Evolutionary conservation across 208 protist species (phyloP).

Genomic region (Acanthamoeba triangularis): DNA sequence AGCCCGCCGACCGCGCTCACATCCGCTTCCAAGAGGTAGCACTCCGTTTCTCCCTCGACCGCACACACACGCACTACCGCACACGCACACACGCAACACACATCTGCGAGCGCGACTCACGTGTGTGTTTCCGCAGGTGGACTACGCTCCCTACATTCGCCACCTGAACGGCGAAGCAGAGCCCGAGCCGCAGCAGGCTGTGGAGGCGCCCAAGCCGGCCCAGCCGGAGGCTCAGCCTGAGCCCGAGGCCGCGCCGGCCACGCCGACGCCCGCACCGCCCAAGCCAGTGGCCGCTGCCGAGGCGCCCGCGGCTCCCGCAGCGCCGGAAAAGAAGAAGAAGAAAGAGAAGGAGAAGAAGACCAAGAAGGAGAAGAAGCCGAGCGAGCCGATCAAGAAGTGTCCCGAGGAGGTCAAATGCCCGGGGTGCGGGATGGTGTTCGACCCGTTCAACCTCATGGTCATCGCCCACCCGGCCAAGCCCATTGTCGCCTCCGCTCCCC

Average conservation of each 20-base stretch:
- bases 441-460: not conserved
- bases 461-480: constrained; percentile 16
- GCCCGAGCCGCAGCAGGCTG: too few relatives aligned
- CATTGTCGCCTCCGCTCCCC: not conserved
- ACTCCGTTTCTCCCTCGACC: too few relatives aligned
- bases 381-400: not conserved
- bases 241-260: not conserved
- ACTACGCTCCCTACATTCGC: constrained; percentile 9
- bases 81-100: too few relatives aligned
- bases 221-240: not conserved
- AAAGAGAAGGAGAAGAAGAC: too few relatives aligned
- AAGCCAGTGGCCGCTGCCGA: too few relatives aligned
- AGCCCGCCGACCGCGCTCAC: not conserved
- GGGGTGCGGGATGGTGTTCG: constrained; percentile 1
- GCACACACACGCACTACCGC: too few relatives aligned
- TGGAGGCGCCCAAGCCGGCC: not conserved
- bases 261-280: not conserved
- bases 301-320: not conserved
- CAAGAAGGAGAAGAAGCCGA: too few relatives aligned
- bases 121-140: not conserved
- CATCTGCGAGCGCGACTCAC: too few relatives aligned
- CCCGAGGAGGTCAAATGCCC: constrained; percentile 9
- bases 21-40: constrained; percentile 25
- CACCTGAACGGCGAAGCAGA: not conserved
- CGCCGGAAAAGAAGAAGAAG: not conserved